phyloP scores from a whole-genome alignment of 148 eudicot genomes.

The Suaeda aralocaspica region DNA sequence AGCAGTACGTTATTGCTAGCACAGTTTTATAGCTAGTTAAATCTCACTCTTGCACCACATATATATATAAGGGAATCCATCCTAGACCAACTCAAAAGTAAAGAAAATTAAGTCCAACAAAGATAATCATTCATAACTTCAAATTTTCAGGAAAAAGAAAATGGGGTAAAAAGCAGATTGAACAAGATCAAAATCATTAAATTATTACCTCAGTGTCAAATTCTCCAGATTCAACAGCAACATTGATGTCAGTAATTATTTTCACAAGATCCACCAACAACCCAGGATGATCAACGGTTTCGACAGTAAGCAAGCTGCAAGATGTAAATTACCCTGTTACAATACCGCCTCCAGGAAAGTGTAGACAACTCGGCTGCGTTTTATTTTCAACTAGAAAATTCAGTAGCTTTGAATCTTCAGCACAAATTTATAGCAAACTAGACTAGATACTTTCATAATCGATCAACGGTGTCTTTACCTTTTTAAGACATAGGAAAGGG shows the following conservation, averaged over 20 bases:
- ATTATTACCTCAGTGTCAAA: constrained; percentile 83
- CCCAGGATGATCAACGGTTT: constrained; percentile 87
- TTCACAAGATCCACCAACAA: constrained; percentile 90
- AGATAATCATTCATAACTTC: neutral
- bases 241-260: constrained; percentile 65
- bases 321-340: neutral
- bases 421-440: neutral
- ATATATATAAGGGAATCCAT: too few species aligned
- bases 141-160: neutral
- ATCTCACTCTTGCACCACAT: too few species aligned
- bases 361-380: neutral
- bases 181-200: neutral
- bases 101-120: too few species aligned
- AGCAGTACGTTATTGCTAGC: too few species aligned
- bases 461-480: neutral
- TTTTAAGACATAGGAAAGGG: neutral
- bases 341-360: neutral
- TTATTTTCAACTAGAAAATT: neutral
- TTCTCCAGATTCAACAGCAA: constrained; percentile 84
- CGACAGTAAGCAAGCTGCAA: constrained; percentile 81
- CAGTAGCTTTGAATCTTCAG: neutral
- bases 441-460: neutral
- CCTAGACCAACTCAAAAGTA: too few species aligned
- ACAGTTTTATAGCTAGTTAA: too few species aligned
- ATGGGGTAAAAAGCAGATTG: too few species aligned